Evolutionary conservation across 371 early-diverging fungal species (phyloP).

Genomic region (Choanephora cucurbitarum): DNA sequence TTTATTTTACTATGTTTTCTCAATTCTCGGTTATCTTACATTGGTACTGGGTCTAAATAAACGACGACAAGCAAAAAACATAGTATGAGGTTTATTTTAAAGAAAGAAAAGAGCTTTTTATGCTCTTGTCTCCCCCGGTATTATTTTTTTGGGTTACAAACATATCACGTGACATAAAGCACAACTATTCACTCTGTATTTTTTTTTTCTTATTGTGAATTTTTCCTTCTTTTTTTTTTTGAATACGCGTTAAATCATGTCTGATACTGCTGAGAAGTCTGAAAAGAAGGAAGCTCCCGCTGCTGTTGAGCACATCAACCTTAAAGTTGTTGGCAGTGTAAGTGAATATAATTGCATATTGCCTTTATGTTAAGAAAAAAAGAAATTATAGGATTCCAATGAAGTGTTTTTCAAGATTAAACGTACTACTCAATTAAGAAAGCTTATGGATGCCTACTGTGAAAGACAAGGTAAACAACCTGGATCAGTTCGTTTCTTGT

Average conservation of each 20-base stretch:
- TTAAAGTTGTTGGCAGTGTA: constrained; percentile 87
- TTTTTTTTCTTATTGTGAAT: background rate
- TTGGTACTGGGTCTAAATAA: background rate
- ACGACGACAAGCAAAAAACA: background rate
- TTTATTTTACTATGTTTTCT: too few relatives aligned
- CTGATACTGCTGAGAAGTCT: constrained; percentile 29
- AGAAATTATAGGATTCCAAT: constrained; percentile 47
- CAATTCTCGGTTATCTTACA: too few relatives aligned
- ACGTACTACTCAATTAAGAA: constrained; percentile 82
- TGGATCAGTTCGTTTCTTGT: constrained; percentile 82
- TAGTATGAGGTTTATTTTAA: background rate
- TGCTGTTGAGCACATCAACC: constrained; percentile 79
- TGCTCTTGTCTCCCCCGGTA: background rate
- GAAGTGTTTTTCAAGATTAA: constrained; percentile 95
- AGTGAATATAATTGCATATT: too few relatives aligned
- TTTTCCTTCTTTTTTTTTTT: constrained; percentile 2
- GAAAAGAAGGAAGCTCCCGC: constrained; percentile 58
- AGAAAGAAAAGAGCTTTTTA: background rate
- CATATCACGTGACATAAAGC: constrained; percentile 7
- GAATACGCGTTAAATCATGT: constrained; percentile 17
- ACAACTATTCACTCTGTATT: too few relatives aligned
- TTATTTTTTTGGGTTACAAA: background rate
- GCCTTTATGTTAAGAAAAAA: too few relatives aligned
- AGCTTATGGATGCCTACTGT: constrained; percentile 92
- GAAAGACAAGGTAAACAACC: constrained; percentile 77